Evolutionary conservation across 306 rosid genomes (phyloP), one percentile per base, ranked within the genome.

Genomic region (Canavalia ensiformis): DNA sequence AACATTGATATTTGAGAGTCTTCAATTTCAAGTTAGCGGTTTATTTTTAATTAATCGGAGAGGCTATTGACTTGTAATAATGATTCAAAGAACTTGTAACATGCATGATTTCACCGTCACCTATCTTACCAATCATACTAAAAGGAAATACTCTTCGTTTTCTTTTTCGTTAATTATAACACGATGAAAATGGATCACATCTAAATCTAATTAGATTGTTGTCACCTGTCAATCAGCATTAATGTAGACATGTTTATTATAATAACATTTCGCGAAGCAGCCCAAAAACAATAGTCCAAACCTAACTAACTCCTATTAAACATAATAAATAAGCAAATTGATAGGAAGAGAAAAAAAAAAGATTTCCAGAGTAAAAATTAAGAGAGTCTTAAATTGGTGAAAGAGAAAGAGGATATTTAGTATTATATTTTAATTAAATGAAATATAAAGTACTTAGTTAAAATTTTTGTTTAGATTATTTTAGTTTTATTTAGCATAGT

Each of bases 11-110:
- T 34, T 34, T 34, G 4, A 62, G 49, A 4, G 25, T 44, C 39
- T 68, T 9, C 3, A 30, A 67, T 67, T 25, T 67, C 54, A 25
- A 68, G 56, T 66, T 42, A 41, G 46, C 0, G 51, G 51, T 66
- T 6, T 3, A 2, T 29, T 58, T 29, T 58, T 58, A 34, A 18
- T 13, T 25, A 34, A 18, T 13, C 9, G 10, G 77, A n/a, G 65
- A 35, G 37, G 49, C 50, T 18, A 4, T 37, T 25, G 25, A 54
- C 65, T 35, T 28, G 77, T 52, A 54, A 18, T 25, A 55, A 39
- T 73, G 34, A 73, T 55, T 73, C 34, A 54, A 54, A 18, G 37
- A 72, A 55, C 45, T 25, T 39, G 50, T 52, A 25, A 35, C 49
- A 72, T 31, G 65, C 49, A 72, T 31, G 65, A 59, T 59, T 31